Evolutionary conservation across 2,329 filamentous ascomycete species (phyloP).

Genomic region (Blumeriella jaapii): DNA sequence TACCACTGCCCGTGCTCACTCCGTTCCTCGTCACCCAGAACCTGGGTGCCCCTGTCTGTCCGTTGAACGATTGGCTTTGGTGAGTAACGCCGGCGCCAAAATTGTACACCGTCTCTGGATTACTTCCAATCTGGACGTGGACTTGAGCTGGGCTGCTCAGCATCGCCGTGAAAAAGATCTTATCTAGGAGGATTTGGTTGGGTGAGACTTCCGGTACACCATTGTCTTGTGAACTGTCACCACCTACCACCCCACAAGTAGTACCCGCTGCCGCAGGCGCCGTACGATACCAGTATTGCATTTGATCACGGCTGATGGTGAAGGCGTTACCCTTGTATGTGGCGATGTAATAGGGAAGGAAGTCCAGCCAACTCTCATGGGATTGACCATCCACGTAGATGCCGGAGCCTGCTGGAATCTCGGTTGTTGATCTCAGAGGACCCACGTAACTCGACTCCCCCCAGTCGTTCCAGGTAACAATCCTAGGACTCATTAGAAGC

Average conservation of each 20-base stretch:
- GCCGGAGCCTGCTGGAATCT: slow-evolving; percentile 31
- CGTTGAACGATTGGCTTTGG: slow-evolving; percentile 24
- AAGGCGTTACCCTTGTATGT: slow-evolving; percentile 34
- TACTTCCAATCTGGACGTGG: slow-evolving; percentile 25
- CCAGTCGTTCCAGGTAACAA: slow-evolving; percentile 41
- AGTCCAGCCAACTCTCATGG: slow-evolving; percentile 38
- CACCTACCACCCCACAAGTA: slow-evolving; percentile 27
- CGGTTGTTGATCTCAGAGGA: slow-evolving; percentile 30
- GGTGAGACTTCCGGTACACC: slow-evolving; percentile 11
- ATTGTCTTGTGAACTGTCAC: slow-evolving; percentile 18
- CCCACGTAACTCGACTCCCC: slow-evolving; percentile 42
- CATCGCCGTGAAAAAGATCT: neutral
- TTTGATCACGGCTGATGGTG: slow-evolving; percentile 25
- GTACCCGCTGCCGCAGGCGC: slow-evolving; percentile 26
- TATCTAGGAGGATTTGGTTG: slow-evolving; percentile 8
- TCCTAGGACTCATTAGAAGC: too few relatives aligned
- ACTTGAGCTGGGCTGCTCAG: slow-evolving; percentile 6
- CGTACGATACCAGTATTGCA: slow-evolving; percentile 34
- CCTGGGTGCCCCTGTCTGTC: slow-evolving; percentile 24
- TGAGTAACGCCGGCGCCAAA: slow-evolving; percentile 19
- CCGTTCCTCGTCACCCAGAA: slow-evolving; percentile 23
- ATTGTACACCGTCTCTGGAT: slow-evolving; percentile 7
- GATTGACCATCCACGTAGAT: slow-evolving; percentile 37
- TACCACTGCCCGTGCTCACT: slow-evolving; percentile 10
- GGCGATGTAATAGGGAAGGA: slow-evolving; percentile 39